phyloP scores from a whole-genome alignment of 768 basidiomycete genomes.

The Plicaturopsis crispa region DNA sequence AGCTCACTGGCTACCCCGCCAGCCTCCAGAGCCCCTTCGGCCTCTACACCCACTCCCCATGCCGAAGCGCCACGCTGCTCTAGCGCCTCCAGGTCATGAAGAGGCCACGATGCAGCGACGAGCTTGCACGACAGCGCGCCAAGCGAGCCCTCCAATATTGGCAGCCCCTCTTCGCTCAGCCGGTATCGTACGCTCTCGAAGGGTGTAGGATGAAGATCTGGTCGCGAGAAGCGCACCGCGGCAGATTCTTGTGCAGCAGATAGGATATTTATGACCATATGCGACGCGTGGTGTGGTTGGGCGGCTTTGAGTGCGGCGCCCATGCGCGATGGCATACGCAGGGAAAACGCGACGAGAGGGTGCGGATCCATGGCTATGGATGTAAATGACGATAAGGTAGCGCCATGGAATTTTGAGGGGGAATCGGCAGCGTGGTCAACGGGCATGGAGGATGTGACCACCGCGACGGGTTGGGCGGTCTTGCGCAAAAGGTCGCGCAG shows the following conservation, averaged over 20 bases:
- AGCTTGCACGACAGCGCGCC: constrained; percentile 72
- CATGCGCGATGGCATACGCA: constrained; percentile 87
- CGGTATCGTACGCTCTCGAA: constrained; percentile 35
- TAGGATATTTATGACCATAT: constrained; percentile 78
- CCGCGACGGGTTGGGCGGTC: constrained; percentile 79
- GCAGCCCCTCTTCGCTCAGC: constrained; percentile 46
- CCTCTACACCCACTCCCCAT: constrained; percentile 10
- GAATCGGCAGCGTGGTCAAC: constrained; percentile 1
- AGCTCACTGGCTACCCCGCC: constrained; percentile 39
- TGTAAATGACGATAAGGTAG: constrained; percentile 89
- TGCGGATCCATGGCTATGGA: constrained; percentile 86
- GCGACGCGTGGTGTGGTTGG: constrained; percentile 20
- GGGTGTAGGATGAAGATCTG: constrained; percentile 59
- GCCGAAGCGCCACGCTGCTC: constrained; percentile 12
- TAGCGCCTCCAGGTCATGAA: constrained; percentile 45
- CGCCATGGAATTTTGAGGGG: constrained; percentile 59
- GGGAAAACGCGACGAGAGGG: constrained; percentile 83
- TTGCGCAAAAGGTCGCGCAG: constrained; percentile 62
- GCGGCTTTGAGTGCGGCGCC: constrained; percentile 46
- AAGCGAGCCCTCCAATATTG: constrained; percentile 49
- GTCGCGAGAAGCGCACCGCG: constrained; percentile 66
- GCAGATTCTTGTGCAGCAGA: constrained; percentile 54
- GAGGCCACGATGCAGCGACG: constrained; percentile 49
- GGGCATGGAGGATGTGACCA: constrained; percentile 68
- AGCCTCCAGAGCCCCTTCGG: constrained; percentile 8